These are phyloP conservation scores for Aphanomyces stellatus DNA, from an alignment of 352 stramenopile species.

Conservation along the genomic window DNA sequence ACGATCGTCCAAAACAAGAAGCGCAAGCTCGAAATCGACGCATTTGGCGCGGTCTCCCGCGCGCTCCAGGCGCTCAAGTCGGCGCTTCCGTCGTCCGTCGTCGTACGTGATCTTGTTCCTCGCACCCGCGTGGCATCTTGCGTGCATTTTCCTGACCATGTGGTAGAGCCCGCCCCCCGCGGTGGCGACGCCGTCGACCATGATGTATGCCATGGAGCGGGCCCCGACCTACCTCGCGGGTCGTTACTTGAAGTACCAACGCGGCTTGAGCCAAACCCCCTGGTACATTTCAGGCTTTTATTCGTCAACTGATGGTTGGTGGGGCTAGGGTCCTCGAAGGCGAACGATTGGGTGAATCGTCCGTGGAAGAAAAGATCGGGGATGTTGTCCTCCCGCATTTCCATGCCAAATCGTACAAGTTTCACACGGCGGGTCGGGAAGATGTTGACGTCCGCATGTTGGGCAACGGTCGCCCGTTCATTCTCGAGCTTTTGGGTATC, in stretches of 20 bases:
- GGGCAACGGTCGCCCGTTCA: slow-evolving; percentile 88
- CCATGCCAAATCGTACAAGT: slow-evolving; percentile 81
- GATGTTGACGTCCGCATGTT: slow-evolving; percentile 98
- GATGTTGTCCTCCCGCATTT: slow-evolving; percentile 62
- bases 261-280: slow-evolving; percentile 84
- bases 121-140: no score
- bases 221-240: slow-evolving; percentile 84
- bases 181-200: neutral
- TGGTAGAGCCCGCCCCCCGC: neutral
- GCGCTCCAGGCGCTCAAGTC: slow-evolving; percentile 43
- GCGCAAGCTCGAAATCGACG: slow-evolving; percentile 57
- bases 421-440: slow-evolving; percentile 94
- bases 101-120: no score
- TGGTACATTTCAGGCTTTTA: slow-evolving; percentile 33
- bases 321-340: slow-evolving; percentile 53
- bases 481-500: slow-evolving; percentile 70
- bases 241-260: slow-evolving; percentile 86
- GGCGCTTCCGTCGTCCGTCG: slow-evolving; percentile 27
- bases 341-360: slow-evolving; percentile 74
- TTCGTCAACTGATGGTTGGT: neutral
- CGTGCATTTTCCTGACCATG: no score
- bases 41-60: slow-evolving; percentile 67
- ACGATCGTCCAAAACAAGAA: slow-evolving; percentile 56
- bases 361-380: slow-evolving; percentile 85
- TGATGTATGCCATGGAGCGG: slow-evolving; percentile 40